Evolutionary conservation across 129 eudicot species (phyloP).

Genomic region (Mikania micrantha): DNA sequence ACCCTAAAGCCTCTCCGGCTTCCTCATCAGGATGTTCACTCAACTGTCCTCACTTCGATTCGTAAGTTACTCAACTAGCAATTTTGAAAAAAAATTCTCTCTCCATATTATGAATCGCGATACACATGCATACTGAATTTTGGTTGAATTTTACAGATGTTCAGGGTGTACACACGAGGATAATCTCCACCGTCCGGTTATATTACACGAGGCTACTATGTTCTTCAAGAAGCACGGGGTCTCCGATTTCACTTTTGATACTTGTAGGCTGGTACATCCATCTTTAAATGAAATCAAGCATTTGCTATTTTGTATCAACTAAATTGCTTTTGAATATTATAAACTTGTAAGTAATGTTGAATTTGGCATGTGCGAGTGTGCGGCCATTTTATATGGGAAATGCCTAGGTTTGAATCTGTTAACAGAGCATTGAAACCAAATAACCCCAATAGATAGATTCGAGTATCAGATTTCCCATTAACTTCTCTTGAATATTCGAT

Average conservation of each 20-base stretch:
- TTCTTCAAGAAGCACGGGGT: slow-evolving; percentile 68
- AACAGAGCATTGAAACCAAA: no score
- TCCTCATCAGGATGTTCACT: slow-evolving; percentile 63
- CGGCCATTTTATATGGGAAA: no score
- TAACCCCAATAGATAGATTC: no score
- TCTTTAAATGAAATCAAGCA: not conserved
- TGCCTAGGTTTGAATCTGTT: no score
- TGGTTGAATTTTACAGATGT: slow-evolving; percentile 46
- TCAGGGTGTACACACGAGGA: slow-evolving; percentile 86
- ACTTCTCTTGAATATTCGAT: no score
- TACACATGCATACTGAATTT: not conserved
- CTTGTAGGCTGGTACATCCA: slow-evolving; percentile 60
- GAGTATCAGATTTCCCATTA: no score
- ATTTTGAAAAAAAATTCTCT: not conserved
- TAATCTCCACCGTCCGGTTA: slow-evolving; percentile 62
- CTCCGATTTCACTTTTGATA: slow-evolving; percentile 62
- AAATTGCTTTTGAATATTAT: no score
- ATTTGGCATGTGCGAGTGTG: no score
- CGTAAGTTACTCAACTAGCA: slow-evolving; percentile 37
- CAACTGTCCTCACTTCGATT: slow-evolving; percentile 74
- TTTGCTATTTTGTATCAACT: not conserved
- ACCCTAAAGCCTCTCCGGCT: slow-evolving; percentile 31
- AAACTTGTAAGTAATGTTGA: no score
- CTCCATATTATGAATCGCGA: not conserved
- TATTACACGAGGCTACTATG: slow-evolving; percentile 57